Conservation (phyloP, 2,329 filamentous ascomycete species). For the Stachybotrys chlorohalonatus region DNA sequence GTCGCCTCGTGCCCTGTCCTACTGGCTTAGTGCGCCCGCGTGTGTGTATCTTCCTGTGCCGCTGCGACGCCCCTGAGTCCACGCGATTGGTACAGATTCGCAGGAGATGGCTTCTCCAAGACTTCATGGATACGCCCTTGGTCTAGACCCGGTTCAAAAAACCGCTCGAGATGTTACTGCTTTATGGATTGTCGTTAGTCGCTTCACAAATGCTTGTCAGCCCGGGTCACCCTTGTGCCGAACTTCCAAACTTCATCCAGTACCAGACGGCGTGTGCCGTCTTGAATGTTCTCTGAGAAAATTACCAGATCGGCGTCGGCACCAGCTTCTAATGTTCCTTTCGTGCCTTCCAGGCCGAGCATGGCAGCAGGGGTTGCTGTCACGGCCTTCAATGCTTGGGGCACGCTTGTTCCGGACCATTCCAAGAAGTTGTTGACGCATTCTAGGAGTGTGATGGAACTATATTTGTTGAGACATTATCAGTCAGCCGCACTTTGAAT, state of each 20-base stretch:
- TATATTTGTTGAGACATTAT: conserved; percentile 24
- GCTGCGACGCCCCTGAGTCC: not conserved
- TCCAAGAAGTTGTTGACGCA: conserved; percentile 74
- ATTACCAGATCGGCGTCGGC: conserved; percentile 64
- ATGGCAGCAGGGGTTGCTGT: conserved; percentile 70
- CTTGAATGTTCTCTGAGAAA: conserved; percentile 43
- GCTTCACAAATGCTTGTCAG: conserved; percentile 4
- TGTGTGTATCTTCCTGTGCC: not conserved
- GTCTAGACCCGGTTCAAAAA: not conserved
- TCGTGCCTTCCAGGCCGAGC: conserved; percentile 57
- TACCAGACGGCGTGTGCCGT: conserved; percentile 40
- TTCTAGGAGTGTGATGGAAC: conserved; percentile 65
- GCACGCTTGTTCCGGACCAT: conserved; percentile 61
- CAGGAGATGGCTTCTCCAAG: not conserved
- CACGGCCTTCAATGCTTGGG: conserved; percentile 61
- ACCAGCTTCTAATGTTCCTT: conserved; percentile 56
- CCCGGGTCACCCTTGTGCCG: conserved; percentile 41
- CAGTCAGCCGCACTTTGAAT: not conserved
- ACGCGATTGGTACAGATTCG: not conserved
- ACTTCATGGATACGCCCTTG: not conserved
- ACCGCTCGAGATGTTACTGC: no score
- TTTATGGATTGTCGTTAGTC: not conserved
- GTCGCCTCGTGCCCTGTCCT: not conserved
- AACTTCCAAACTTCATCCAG: conserved; percentile 80
- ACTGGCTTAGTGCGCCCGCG: not conserved